Evolutionary conservation across 257 asterid species (phyloP).

Genomic region (Solanum chiquidenum): DNA sequence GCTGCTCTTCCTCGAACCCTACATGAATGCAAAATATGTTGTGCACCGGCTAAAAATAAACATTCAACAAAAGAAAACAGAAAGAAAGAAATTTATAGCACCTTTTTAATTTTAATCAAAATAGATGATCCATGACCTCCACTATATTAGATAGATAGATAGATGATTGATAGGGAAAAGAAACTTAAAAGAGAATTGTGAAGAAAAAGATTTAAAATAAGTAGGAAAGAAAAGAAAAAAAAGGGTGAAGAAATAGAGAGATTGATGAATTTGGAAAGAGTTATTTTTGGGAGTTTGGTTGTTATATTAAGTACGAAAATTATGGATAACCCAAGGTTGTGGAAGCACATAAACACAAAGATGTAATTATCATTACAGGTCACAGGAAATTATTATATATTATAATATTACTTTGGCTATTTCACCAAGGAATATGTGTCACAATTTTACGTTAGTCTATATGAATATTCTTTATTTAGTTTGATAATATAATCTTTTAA

Average conservation of each 20-base stretch:
- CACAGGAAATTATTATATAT: not conserved
- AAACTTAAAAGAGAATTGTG: not conserved
- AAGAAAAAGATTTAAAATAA: not conserved
- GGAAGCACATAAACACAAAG: conserved; percentile 2
- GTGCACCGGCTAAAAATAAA: not conserved
- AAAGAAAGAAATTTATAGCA: not conserved
- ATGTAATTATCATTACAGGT: not conserved
- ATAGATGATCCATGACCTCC: not conserved
- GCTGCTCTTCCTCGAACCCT: not conserved
- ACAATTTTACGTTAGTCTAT: not conserved
- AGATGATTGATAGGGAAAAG: not conserved
- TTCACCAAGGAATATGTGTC: not conserved
- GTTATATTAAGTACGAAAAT: not conserved
- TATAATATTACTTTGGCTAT: not conserved
- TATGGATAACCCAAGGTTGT: not conserved
- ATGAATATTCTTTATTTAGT: not conserved
- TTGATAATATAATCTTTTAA: not conserved
- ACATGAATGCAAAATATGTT: not conserved
- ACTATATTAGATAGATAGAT: not conserved
- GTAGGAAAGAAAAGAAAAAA: not conserved
- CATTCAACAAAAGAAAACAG: not conserved
- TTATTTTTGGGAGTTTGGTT: not conserved
- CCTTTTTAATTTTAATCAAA: not conserved
- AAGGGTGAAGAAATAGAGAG: not conserved
- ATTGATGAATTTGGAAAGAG: not conserved